Conservation (phyloP, 140 eudicot species). For the Oenanthe javanica region DNA sequence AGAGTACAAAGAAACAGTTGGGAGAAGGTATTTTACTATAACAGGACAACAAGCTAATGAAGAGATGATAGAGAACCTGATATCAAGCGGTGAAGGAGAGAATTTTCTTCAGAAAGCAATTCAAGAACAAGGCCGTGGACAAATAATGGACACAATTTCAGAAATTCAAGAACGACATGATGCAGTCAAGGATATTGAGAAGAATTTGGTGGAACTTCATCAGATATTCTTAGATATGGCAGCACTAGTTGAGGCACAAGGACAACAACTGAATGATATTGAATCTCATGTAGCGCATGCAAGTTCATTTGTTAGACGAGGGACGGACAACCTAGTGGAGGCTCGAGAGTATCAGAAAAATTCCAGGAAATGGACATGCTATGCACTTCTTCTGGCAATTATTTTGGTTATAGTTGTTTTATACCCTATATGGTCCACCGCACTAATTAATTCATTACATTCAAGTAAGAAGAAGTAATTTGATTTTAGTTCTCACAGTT, state of each 20-base stretch:
- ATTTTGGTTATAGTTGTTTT: background rate
- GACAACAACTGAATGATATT: background rate
- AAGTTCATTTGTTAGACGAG: conserved; percentile 5
- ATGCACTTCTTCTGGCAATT: background rate
- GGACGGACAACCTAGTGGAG: background rate
- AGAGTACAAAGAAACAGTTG: background rate
- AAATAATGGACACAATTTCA: background rate
- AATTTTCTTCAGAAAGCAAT: background rate
- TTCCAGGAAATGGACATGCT: background rate
- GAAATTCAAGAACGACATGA: conserved; percentile 2
- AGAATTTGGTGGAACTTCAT: background rate
- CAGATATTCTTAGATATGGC: background rate
- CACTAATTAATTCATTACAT: background rate
- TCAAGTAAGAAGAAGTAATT: background rate
- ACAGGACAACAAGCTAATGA: background rate
- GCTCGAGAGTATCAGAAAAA: background rate
- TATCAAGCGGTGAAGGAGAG: background rate
- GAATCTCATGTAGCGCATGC: background rate
- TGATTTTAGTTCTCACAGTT: background rate
- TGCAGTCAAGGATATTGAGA: conserved; percentile 2
- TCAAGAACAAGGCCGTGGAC: conserved; percentile 1
- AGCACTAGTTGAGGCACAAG: conserved; percentile 2
- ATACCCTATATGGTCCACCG: background rate
- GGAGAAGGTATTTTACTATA: background rate
- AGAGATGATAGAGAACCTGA: background rate